Percentiles rank a stretch among this genome's conserved stretches.
Evolutionary conservation across 2,329 filamentous ascomycete genomes (phyloP).

Genomic region (Ophiostoma sp.): DNA sequence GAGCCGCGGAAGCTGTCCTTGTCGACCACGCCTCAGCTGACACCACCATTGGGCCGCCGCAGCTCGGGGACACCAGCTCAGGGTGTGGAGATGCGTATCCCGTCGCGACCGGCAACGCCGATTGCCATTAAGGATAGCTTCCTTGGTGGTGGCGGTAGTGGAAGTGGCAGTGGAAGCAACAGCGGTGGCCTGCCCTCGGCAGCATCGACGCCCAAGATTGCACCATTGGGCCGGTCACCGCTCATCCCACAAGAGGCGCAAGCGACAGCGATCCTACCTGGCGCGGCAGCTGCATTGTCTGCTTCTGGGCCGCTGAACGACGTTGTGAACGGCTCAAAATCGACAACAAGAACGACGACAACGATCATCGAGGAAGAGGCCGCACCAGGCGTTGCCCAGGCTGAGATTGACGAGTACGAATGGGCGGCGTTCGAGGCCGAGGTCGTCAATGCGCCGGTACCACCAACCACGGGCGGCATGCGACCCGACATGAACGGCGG

Average conservation of each 20-base stretch:
- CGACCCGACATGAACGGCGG: conserved; percentile 34
- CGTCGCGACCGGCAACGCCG: conserved; percentile 64
- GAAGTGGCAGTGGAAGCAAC: conserved; percentile 11
- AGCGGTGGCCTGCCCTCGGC: conserved; percentile 37
- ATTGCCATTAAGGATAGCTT: conserved; percentile 36
- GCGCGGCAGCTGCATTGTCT: conserved; percentile 16
- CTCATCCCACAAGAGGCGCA: conserved; percentile 38
- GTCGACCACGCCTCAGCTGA: conserved; percentile 30
- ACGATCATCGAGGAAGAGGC: conserved; percentile 15
- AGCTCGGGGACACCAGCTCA: conserved; percentile 55
- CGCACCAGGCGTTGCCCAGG: conserved; percentile 20
- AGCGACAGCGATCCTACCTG: conserved; percentile 5
- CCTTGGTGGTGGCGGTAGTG: conserved; percentile 33
- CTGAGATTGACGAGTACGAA: conserved; percentile 68
- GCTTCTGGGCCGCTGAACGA: neutral
- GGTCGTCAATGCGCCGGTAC: conserved; percentile 54
- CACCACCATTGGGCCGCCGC: conserved; percentile 48
- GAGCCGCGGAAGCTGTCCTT: neutral
- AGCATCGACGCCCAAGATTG: conserved; percentile 45
- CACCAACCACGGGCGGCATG: conserved; percentile 29
- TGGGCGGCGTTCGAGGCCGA: conserved; percentile 88
- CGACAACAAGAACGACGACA: conserved; percentile 29
- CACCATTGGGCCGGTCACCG: conserved; percentile 42
- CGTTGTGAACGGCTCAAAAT: neutral
- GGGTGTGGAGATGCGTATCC: conserved; percentile 62